A percentile compares a stretch with the other conserved stretches of the same genome.
phyloP scores from a whole-genome alignment of 2,329 filamentous ascomycete species.

The Phymatotrichopsis omnivora region DNA sequence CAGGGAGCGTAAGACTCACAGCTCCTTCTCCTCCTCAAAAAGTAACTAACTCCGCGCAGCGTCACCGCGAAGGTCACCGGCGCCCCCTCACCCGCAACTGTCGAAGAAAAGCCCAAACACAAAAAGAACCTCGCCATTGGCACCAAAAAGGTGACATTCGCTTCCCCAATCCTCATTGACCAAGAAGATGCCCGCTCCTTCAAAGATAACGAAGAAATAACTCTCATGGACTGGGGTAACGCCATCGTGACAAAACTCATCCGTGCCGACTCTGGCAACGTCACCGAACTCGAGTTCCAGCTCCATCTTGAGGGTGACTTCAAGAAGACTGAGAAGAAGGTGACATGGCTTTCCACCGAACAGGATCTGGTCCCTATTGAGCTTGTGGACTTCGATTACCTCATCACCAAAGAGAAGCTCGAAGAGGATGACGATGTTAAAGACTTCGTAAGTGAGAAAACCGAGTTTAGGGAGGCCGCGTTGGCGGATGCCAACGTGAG shows the following conservation, averaged over 20 bases:
- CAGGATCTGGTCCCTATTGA: slow-evolving; percentile 73
- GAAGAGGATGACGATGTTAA: slow-evolving; percentile 79
- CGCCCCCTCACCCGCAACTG: slow-evolving; percentile 50
- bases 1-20: slow-evolving; percentile 37
- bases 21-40: slow-evolving; percentile 1
- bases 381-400: slow-evolving; percentile 88
- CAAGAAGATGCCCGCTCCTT: slow-evolving; percentile 78
- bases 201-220: slow-evolving; percentile 79
- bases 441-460: slow-evolving; percentile 68
- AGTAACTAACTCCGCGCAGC: slow-evolving; percentile 37
- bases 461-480: slow-evolving; percentile 62
- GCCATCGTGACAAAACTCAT: slow-evolving; percentile 62
- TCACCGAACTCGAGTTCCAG: slow-evolving; percentile 66
- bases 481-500: slow-evolving; percentile 72
- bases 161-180: slow-evolving; percentile 66
- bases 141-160: slow-evolving; percentile 74
- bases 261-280: slow-evolving; percentile 44
- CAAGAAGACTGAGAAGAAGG: slow-evolving; percentile 91
- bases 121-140: slow-evolving; percentile 80
- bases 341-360: slow-evolving; percentile 78
- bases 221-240: slow-evolving; percentile 94
- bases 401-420: slow-evolving; percentile 90
- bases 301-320: slow-evolving; percentile 79
- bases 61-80: slow-evolving; percentile 63
- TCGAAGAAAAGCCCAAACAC: slow-evolving; percentile 73